A percentile compares a stretch with the other conserved stretches of the same genome.
These are phyloP conservation scores for Houttuynia cordata DNA, from an alignment of 164 flowering plant genomes.

Conservation along the genomic window DNA sequence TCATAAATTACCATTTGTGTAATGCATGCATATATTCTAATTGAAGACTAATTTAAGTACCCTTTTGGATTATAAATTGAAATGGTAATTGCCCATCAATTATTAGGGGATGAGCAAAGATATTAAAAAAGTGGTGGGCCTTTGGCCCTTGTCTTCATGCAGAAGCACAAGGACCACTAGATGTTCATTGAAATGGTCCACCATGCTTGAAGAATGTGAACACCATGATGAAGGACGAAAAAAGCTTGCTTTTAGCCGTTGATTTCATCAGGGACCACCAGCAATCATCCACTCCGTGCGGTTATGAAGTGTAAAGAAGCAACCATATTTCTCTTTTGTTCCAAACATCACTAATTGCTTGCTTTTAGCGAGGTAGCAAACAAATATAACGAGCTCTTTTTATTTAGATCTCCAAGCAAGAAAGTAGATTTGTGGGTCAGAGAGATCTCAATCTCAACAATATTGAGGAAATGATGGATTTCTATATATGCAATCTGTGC, in stretches of 20 bases:
- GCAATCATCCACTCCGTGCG: background rate
- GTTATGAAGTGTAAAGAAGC: background rate
- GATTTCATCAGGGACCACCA: no score
- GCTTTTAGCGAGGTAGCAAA: background rate
- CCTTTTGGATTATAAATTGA: no score
- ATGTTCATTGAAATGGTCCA: background rate
- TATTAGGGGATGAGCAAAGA: background rate
- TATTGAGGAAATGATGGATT: background rate
- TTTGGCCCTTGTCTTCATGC: background rate
- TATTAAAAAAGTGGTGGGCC: background rate
- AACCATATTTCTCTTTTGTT: background rate
- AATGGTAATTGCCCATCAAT: background rate
- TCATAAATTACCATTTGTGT: background rate
- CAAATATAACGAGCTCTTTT: background rate
- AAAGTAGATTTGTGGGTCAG: background rate
- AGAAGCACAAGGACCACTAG: background rate
- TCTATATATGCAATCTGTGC: background rate
- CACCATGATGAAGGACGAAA: background rate
- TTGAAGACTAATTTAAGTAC: no score
- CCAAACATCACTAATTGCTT: background rate
- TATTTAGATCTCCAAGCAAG: background rate
- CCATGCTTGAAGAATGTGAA: background rate
- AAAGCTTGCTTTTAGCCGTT: no score
- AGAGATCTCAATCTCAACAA: no score
- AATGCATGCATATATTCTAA: background rate